Base-by-base conservation (phyloP, 2,329 filamentous ascomycete species). In the Coniella lustricola region DNA sequence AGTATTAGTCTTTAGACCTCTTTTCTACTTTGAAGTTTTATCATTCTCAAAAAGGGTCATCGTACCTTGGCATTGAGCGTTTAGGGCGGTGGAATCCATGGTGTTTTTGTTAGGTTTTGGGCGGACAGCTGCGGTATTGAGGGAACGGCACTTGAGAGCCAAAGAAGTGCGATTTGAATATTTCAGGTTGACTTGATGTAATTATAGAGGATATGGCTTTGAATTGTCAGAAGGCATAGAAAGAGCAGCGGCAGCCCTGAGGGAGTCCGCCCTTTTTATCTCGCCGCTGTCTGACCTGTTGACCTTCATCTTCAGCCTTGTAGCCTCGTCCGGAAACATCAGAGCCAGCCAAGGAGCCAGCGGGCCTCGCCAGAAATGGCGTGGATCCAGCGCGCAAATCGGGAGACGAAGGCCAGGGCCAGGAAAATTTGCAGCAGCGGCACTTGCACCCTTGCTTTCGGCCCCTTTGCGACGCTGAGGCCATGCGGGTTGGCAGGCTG, bases 11-110 rank as follows among this genome's bases (percentile, higher is more conserved):
- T 4, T 44, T 3, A 12, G 32, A 25, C 29, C 13, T 22, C 13
- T 2, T 16, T 14, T 14, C 25, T 17, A 22, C n/a, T 12, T n/a
- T 8, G 13, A 4, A 16, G 7, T n/a, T 7, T 2, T 18, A 5
- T 7, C n/a, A n/a, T n/a, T n/a, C n/a, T 16, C 44, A 14, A 9
- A 17, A 32, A 12, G 9, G 3, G 13, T 33, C 9, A 7, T n/a
- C 50, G 14, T 54, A 54, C 52, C 44, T 54, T 50, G 44, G 39
- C 52, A 54, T 41, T 48, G 52, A 32, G 44, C 40, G 22, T 53
- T 44, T 22, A 54, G 40, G 36, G 32, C 12, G 4, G 16, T 34
- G 16, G 37, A 18, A 31, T 22, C 42, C 44, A 48, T 50, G 32
- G 16, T 40, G 34, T 14, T 46, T 40, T 34, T 48, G n/a, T 38